phyloP scores from a whole-genome alignment of 2,329 filamentous ascomycete genomes.

The Cordyceps cateniannulata region DNA sequence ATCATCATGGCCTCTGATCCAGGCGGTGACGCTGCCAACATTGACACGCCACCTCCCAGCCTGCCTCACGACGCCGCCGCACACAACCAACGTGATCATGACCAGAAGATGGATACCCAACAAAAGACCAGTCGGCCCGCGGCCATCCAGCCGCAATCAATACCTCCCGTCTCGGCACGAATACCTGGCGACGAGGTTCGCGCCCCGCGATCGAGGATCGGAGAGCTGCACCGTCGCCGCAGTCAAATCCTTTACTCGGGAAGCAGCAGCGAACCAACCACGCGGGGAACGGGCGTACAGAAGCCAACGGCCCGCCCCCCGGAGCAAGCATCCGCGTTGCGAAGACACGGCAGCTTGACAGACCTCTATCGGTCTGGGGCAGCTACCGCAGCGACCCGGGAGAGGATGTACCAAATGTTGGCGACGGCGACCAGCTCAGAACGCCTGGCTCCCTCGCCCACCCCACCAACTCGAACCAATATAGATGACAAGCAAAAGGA shows the following conservation, averaged over 20 bases:
- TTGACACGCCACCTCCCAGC: neutral
- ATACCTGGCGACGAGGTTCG: neutral
- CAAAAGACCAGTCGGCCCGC: neutral
- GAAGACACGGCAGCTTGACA: neutral
- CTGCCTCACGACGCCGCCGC: neutral
- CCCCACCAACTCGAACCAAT: neutral
- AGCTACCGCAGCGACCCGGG: neutral
- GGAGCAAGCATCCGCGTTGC: neutral
- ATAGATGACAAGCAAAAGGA: neutral
- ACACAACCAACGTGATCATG: neutral
- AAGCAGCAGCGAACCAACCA: neutral
- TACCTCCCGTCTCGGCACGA: neutral
- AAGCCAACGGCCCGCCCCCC: neutral
- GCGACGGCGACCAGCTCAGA: neutral
- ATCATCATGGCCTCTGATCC: neutral
- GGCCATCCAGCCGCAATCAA: neutral
- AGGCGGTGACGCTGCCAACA: neutral
- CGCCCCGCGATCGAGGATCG: neutral
- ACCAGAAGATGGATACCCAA: neutral
- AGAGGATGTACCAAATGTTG: neutral
- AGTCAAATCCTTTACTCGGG: neutral
- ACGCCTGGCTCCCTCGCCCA: neutral
- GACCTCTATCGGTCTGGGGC: neutral
- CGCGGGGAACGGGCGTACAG: neutral
- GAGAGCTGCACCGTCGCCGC: neutral